Evolutionary conservation across 768 basidiomycete species (phyloP), one percentile per base, ranked within the genome.

Genomic region (Pisolithus orientalis): DNA sequence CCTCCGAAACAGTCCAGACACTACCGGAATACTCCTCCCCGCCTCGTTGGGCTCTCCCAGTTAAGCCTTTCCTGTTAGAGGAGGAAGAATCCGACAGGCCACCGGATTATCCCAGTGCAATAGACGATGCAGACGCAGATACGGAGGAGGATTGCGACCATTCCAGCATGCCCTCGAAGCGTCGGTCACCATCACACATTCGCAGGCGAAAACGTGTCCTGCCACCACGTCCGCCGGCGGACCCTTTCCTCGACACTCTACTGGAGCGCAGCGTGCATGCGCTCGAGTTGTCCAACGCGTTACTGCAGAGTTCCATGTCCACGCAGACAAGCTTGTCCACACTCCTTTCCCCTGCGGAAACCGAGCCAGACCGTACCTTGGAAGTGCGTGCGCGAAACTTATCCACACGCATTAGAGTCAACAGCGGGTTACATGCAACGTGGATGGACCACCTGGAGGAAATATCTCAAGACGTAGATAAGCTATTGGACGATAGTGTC

Each of bases 201-300:
- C 64, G 62, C 44, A 62, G 68, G 32, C 61, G 64, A 53, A 63
- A 68, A 52, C 59, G 67, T 44, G 50, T 55, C 21, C 58, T 59
- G 64, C 53, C 31, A 47, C 67, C 21, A 65, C 29, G 43, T 10
- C 42, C 27, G 44, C 17, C 31, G 8, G 38, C 71, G 46, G 83
- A 86, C 63, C 77, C 79, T 11, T 82, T 78, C 59, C 76, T 90
- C 27, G 90, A 92, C 66, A 77, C 84, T n/a, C 72, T 92, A 14
- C 76, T 92, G 1, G 87, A 82, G 53, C 82, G 90, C 56, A 90
- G 87, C 57, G 87, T 92, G 13, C 83, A 90, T 67, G 90, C 90
- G 1, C 74, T 93, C 8, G 90, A 92, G 64, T 83, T 90, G 75
- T 92, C 90, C 5, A 92, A 92, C 53, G 77, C 82, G 3, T 72